Evolutionary conservation across 345 rosid species (phyloP), one percentile per base, ranked within the genome.

Genomic region (Leavenworthia alabamica): DNA sequence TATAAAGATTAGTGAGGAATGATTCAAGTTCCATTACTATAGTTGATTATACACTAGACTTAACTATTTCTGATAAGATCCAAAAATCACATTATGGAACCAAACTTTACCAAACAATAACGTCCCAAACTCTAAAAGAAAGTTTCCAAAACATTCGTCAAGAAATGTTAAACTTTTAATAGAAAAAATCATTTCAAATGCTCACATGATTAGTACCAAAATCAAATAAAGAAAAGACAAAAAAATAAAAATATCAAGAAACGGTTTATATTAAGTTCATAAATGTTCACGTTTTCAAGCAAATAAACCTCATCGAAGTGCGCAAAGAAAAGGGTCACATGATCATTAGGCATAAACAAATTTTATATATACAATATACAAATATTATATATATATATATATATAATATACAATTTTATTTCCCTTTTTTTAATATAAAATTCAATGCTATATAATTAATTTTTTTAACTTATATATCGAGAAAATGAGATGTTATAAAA

Each of bases 1-100:
- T 61, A 44, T 9, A 8, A 60, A 14, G 14, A 61, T 53, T 36
- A 53, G 36, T 28, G 73, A 53, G 68, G 50, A 69, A 46, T 43
- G 57, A 55, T 56, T 62, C 64, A 49, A 55, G 36, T 46, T 62
- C 68, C 74, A 70, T 62, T 54, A 70, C 45, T 3, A 35, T 54
- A 62, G 63, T 62, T 62, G 74, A 39, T 46, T 37, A 48, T 46
- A 46, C 57, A 55, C 37, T 53, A 60, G 29, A 36, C 63, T 46
- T 28, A 28, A 46, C 68, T 70, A 29, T 70, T 70, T 70, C n/a
- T 40, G 45, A 61, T 47, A 37, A 61, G 64, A 55, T 62, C 12
- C 19, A n/a, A 55, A 43, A 37, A 54, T 37, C 43, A 46, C 43
- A 70, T 61, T 13, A 36, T 55, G 64, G 68, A 70, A 46, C 57